Evolutionary conservation across 2,329 filamentous ascomycete genomes (phyloP).

Genomic region (Taxawa tesnikishii): DNA sequence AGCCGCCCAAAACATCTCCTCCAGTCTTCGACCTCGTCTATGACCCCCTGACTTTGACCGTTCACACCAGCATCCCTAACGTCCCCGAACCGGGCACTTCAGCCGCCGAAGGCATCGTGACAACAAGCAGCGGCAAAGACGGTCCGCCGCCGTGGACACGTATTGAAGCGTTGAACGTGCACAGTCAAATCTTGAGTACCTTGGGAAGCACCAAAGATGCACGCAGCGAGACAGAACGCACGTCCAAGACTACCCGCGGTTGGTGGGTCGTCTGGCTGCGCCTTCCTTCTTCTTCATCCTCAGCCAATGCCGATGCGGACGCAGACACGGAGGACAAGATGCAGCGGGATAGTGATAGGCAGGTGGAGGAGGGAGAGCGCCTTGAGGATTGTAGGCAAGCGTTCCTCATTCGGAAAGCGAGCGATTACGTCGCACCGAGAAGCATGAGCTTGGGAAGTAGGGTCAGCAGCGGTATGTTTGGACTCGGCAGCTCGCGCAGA

Average conservation of each 20-base stretch:
- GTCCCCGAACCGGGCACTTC: constrained; percentile 43
- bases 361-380: constrained; percentile 3
- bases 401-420: constrained; percentile 27
- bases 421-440: constrained; percentile 16
- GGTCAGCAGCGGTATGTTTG: constrained; percentile 16
- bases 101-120: constrained; percentile 23
- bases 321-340: constrained; percentile 1
- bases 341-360: constrained; percentile 2
- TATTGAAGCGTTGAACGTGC: constrained; percentile 49
- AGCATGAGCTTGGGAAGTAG: constrained; percentile 9
- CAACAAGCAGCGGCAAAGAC: constrained; percentile 8
- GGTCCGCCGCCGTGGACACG: constrained; percentile 33
- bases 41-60: constrained; percentile 44
- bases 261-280: constrained; percentile 59
- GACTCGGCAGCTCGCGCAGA: constrained; percentile 11
- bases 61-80: constrained; percentile 51
- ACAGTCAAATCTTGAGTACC: constrained; percentile 46
- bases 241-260: constrained; percentile 49
- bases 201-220: constrained; percentile 37
- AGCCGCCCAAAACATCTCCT: constrained; percentile 19
- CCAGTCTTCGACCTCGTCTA: constrained; percentile 50
- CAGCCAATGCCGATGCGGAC: constrained; percentile 2
- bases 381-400: constrained; percentile 23
- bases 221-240: constrained; percentile 42
- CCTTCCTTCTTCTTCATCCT: constrained; percentile 21